Evolutionary conservation across 495 filamentous ascomycete genomes (phyloP).

Genomic region (Penicillium atrosanguineum): DNA sequence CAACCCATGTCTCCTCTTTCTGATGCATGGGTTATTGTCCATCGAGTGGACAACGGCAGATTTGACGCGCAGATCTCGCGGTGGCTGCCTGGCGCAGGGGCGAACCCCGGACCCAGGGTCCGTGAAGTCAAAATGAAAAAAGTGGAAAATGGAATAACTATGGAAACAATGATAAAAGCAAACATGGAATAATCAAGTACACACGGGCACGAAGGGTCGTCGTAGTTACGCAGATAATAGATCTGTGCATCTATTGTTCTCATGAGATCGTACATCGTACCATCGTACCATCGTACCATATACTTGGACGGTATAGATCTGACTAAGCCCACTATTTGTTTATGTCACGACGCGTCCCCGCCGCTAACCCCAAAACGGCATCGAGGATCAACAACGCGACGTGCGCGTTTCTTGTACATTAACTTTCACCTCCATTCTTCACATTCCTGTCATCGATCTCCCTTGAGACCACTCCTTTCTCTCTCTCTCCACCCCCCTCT

Average conservation of each 20-base stretch:
- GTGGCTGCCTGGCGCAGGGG: conserved; percentile 14
- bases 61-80: neutral
- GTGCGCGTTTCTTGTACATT: conserved; percentile 20
- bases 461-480: neutral
- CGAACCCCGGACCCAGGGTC: neutral
- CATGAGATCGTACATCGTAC: too few relatives aligned
- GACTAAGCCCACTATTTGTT: conserved; percentile 21
- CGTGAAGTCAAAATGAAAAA: neutral
- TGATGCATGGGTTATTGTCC: neutral
- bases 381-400: conserved; percentile 34
- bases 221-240: neutral
- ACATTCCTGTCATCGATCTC: conserved; percentile 12
- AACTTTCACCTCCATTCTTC: conserved; percentile 2
- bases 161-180: neutral
- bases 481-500: neutral
- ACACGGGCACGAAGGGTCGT: neutral
- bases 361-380: conserved; percentile 22
- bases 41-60: neutral
- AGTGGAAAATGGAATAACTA: too few relatives aligned
- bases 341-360: conserved; percentile 33
- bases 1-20: neutral
- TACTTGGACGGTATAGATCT: neutral
- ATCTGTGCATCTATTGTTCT: neutral
- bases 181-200: neutral
- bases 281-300: too few relatives aligned